phyloP scores from a whole-genome alignment of 177 flowering plant genomes.

The Tripterygium wilfordii region DNA sequence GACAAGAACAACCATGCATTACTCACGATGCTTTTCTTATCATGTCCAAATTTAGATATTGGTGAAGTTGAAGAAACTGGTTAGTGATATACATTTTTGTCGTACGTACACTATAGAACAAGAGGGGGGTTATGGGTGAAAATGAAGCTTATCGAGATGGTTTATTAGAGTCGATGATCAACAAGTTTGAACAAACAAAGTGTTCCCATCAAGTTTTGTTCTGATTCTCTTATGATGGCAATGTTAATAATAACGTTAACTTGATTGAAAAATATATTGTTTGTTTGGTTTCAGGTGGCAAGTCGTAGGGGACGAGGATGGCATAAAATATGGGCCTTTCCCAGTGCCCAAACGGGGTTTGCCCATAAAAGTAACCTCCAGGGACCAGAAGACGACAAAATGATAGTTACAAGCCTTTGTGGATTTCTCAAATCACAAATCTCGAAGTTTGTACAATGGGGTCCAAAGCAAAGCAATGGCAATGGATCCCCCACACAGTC shows the following conservation, averaged over 20 bases:
- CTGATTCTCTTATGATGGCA: background rate
- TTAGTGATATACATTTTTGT: too few relatives aligned
- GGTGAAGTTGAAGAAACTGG: too few relatives aligned
- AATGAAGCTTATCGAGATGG: too few relatives aligned
- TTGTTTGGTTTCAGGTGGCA: conserved; percentile 54
- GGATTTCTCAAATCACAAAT: conserved; percentile 1
- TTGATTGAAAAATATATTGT: too few relatives aligned
- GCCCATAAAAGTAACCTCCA: conserved; percentile 36
- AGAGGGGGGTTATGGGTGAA: too few relatives aligned
- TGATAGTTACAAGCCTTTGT: background rate
- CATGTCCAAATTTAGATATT: too few relatives aligned
- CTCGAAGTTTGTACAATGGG: conserved; percentile 3
- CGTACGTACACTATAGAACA: too few relatives aligned
- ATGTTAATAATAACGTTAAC: too few relatives aligned
- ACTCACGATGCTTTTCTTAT: too few relatives aligned
- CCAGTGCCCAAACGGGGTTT: conserved; percentile 76
- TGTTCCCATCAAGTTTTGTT: background rate
- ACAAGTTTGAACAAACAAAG: background rate
- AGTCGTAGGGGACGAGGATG: conserved; percentile 47
- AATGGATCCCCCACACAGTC: background rate
- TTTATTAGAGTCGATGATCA: background rate
- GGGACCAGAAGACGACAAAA: conserved; percentile 1
- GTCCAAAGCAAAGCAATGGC: conserved; percentile 3
- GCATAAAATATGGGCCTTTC: conserved; percentile 74
- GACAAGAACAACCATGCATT: too few relatives aligned